phyloP scores from a whole-genome alignment of 2,329 filamentous ascomycete genomes.

The Aureobasidium vineae region DNA sequence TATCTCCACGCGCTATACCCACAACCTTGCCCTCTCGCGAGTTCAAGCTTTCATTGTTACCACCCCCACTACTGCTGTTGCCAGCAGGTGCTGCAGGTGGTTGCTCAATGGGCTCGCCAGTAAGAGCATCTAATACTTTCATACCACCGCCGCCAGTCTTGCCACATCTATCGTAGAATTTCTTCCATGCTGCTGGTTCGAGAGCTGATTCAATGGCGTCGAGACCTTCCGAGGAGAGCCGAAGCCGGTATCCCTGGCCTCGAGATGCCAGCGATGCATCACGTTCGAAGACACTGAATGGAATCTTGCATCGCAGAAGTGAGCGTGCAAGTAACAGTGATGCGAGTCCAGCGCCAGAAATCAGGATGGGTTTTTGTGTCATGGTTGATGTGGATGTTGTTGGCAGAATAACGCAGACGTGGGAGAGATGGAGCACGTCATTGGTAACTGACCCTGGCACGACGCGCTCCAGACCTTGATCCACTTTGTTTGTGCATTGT shows the following conservation, averaged over 20 bases:
- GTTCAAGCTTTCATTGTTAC: slow-evolving; percentile 37
- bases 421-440: no score
- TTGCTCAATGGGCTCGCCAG: slow-evolving; percentile 46
- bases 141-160: slow-evolving; percentile 60
- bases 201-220: slow-evolving; percentile 62
- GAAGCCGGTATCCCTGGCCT: slow-evolving; percentile 61
- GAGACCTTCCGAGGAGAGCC: slow-evolving; percentile 57
- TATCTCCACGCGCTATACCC: slow-evolving; percentile 62
- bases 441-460: no score
- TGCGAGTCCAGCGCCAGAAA: slow-evolving; percentile 44
- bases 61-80: slow-evolving; percentile 29
- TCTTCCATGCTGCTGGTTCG: slow-evolving; percentile 43
- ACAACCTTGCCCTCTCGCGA: slow-evolving; percentile 60
- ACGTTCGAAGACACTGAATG: slow-evolving; percentile 45
- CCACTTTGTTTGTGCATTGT: no score
- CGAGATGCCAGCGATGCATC: slow-evolving; percentile 55
- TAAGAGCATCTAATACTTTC: slow-evolving; percentile 53
- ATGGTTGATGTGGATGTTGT: background rate
- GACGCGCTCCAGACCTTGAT: no score
- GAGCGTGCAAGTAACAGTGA: slow-evolving; percentile 43
- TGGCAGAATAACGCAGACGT: no score
- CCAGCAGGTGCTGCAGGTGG: background rate
- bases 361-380: slow-evolving; percentile 43
- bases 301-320: slow-evolving; percentile 39
- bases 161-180: slow-evolving; percentile 60